Evolutionary conservation across 495 filamentous ascomycete species (phyloP).

Genomic region (Parachaetomium inaequale): DNA sequence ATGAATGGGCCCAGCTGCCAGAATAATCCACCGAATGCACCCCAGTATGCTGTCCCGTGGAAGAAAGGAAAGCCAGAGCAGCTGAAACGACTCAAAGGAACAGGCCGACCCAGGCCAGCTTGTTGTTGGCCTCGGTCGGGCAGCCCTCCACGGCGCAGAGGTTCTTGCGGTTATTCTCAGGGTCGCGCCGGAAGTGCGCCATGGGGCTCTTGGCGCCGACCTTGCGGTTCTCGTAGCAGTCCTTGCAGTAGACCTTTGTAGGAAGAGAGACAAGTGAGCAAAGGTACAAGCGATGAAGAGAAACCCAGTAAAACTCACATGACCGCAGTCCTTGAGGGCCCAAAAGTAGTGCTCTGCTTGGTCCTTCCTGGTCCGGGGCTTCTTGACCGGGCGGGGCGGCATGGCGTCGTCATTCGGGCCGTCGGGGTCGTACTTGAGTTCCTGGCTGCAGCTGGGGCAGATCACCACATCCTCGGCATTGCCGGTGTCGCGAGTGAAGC

Average conservation of each 20-base stretch:
- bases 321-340: conserved; percentile 49
- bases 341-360: conserved; percentile 49
- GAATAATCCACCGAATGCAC: neutral
- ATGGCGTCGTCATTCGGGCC: conserved; percentile 23
- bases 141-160: conserved; percentile 46
- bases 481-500: conserved; percentile 43
- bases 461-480: conserved; percentile 39
- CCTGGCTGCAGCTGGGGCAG: conserved; percentile 47
- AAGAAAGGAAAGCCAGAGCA: neutral
- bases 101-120: conserved; percentile 46
- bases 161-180: conserved; percentile 22
- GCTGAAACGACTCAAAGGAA: conserved; percentile 30
- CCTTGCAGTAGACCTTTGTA: conserved; percentile 45
- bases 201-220: conserved; percentile 23
- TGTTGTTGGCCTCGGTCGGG: conserved; percentile 35
- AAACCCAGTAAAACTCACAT: conserved; percentile 33
- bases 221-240: conserved; percentile 42
- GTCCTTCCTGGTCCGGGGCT: conserved; percentile 38
- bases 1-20: neutral
- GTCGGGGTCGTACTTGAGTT: conserved; percentile 45
- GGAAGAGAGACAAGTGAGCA: conserved; percentile 1
- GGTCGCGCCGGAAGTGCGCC: conserved; percentile 24
- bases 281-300: neutral
- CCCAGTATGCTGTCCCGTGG: neutral
- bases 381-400: conserved; percentile 36